Evolutionary conservation across 345 rosid species (phyloP).

Genomic region (Noccaea bulbosa): DNA sequence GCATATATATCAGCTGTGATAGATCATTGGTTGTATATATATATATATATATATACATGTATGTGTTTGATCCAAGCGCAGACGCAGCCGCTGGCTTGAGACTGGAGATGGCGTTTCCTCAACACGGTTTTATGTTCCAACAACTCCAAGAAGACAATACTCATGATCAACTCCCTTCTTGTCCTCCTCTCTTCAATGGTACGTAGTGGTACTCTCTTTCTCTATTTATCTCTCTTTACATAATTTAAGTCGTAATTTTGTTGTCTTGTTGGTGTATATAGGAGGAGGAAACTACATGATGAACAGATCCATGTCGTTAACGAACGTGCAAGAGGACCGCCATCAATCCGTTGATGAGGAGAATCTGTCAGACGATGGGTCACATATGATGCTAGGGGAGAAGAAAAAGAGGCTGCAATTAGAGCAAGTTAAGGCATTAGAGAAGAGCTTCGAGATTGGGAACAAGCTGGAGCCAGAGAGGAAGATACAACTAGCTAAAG

Average conservation of each 20-base stretch:
- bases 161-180: constrained; percentile 57
- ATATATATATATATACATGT: constrained; percentile 38
- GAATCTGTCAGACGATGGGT: constrained; percentile 78
- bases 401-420: constrained; percentile 72
- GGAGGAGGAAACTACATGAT: constrained; percentile 65
- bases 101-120: constrained; percentile 69
- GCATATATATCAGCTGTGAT: constrained; percentile 3
- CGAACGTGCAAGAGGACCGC: constrained; percentile 51
- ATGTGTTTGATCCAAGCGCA: constrained; percentile 38
- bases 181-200: constrained; percentile 73
- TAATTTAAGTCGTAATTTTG: not conserved
- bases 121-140: constrained; percentile 67
- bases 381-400: constrained; percentile 61
- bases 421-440: constrained; percentile 74
- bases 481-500: constrained; percentile 71
- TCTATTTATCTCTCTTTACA: not conserved
- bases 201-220: not conserved
- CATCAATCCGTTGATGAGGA: constrained; percentile 46
- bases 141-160: constrained; percentile 55
- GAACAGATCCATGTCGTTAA: constrained; percentile 82
- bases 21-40: constrained; percentile 8
- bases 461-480: constrained; percentile 83
- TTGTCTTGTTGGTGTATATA: constrained; percentile 26
- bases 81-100: constrained; percentile 28
- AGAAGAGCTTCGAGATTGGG: constrained; percentile 74